Base-by-base conservation (phyloP, 176 grass and related monocot species). In the Rhynchospora pubera region DNA sequence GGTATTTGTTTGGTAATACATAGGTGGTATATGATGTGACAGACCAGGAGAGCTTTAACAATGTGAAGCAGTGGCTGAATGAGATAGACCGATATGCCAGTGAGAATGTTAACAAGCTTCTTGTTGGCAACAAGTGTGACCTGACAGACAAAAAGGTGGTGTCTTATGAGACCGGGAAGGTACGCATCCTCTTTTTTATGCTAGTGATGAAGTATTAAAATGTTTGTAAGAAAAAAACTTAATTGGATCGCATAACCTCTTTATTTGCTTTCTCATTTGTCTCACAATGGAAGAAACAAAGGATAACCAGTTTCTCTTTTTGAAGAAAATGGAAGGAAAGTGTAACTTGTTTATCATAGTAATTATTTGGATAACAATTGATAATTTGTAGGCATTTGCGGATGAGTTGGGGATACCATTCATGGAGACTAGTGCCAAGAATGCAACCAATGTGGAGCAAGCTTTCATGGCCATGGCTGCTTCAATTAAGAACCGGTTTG, bases 11-110 rank as follows among this genome's bases (percentile, higher is more conserved):
- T 28, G 58, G 72, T 56, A 56, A 44, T 14, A 55, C 86, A 56
- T 74, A 93, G 94, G 87, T 97, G 85, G 94, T 97, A 50, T 97
- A 97, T 90, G 94, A 97, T 48, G 94, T 93, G 84, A 97, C 94
- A 59, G 94, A 97, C 72, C 89, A 93, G 62, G 94, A 97, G 80
- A 97, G 94, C 83, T 97, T 97, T 71, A 93, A 97, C 77, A 97
- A 97, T 79, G 94, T 97, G 58, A 97, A 97, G 74, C 89, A 91
- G 57, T 97, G 94, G 94, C 82, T 97, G 60, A 97, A 91, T 19
- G 94, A 97, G 58, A 97, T 97, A 55, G 94, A 97, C 53, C 86
- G 94, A 9, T 97, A 97, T 87, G 94, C 89, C 55, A 97, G 94
- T 68, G 94, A 97, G 62, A 97, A 93, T 21, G 93, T 97, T 22